phyloP scores from a whole-genome alignment of 169 alveolate species.

The Neospora caninum region DNA sequence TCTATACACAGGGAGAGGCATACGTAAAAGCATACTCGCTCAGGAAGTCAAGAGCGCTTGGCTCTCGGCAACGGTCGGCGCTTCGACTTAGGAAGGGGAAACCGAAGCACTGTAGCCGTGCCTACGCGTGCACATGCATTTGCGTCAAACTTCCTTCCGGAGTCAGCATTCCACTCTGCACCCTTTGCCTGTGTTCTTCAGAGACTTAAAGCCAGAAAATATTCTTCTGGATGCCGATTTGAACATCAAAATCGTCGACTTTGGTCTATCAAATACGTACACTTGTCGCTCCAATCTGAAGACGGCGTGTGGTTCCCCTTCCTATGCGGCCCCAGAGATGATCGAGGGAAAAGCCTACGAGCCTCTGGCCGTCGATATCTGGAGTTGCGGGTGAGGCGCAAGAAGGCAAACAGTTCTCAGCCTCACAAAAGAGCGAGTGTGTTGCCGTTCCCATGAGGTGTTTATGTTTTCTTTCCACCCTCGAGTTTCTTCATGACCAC shows the following conservation, averaged over 20 bases:
- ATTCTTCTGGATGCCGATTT: conserved; percentile 86
- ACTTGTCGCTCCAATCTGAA: conserved; percentile 77
- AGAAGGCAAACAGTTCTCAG: background rate
- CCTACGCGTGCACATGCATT: no score
- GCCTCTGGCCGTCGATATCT: conserved; percentile 60
- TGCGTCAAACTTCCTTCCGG: no score
- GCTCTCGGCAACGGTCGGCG: no score
- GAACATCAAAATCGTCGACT: conserved; percentile 93
- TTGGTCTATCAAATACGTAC: conserved; percentile 93
- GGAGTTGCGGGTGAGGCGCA: conserved; percentile 71
- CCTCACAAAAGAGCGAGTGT: background rate
- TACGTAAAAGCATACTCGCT: no score
- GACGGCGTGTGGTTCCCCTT: conserved; percentile 95
- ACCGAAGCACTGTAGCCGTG: no score
- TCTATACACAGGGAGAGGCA: no score
- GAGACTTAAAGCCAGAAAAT: conserved; percentile 93
- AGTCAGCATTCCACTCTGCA: no score
- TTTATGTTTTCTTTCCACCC: no score
- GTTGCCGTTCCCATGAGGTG: background rate
- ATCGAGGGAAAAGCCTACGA: conserved; percentile 75
- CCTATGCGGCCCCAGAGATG: conserved; percentile 95
- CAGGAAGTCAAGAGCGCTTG: no score
- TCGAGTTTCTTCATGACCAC: no score
- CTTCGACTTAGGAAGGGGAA: no score
- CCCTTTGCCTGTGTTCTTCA: conserved; percentile 1